Base-by-base conservation (phyloP, 768 basidiomycete species). In the Tephrocybe sp. region DNA sequence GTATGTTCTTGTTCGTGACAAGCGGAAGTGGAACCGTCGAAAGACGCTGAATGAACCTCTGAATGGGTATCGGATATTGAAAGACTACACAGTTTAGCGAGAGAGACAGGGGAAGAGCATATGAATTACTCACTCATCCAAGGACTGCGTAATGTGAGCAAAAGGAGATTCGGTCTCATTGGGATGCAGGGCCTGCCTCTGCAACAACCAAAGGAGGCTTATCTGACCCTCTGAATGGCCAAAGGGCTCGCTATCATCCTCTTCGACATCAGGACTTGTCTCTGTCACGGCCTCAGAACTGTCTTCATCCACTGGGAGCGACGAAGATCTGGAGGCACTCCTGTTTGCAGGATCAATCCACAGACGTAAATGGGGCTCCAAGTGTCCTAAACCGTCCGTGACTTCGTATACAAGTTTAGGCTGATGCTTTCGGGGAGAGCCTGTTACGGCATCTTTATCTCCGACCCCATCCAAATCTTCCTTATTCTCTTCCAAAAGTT, bases 331-430 rank as follows among this genome's bases (percentile, higher is more conserved):
- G 2, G 39, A 20, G 16, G 39, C 33, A 46, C 14, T 31, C 49
- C 58, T 38, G 48, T 30, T 19, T 14, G 41, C 19, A 54, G 44
- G 47, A 35, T 70, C 64, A 2, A 82, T 61, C 56, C 72, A 79
- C 19, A 89, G 67, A 36, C 81, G 70, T 49, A 89, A 68, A 20
- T 77, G 77, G 1, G 86, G 83, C 47, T 83, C 78, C 38, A 81
- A 74, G 22, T 68, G 68, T 26, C 78, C 74, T 1, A 76, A 70
- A 26, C 70, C 67, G 23, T 65, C 68, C 39, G 68, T 69, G 46
- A 88, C 67, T 63, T 89, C 85, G 58, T 88, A 89, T 4, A 77
- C 66, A 19, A 83, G 73, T 48, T 62, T 42, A 57, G 67, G 34
- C 40, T 67, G 41, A 5, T 45, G 46, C 6, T 13, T 9, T 32